phyloP scores from a whole-genome alignment of 2,329 filamentous ascomycete genomes.

The Arthrinium puccinioides region DNA sequence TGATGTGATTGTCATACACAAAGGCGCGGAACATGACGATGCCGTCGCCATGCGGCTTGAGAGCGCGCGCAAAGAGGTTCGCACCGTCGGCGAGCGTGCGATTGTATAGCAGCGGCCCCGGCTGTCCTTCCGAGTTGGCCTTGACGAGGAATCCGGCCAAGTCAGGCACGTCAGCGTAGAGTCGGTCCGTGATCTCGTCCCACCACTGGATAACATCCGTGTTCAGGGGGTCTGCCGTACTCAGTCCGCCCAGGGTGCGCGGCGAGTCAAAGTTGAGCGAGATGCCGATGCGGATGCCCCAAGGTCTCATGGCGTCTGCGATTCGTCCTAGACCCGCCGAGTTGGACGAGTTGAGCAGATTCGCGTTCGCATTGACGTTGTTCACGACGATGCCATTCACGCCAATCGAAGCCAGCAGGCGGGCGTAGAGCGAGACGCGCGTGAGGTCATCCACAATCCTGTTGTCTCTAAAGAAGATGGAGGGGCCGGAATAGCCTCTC shows the following conservation, averaged over 20 bases:
- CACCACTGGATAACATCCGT: constrained; percentile 54
- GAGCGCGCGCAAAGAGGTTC: constrained; percentile 57
- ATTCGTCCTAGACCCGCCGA: constrained; percentile 54
- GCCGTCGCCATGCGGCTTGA: constrained; percentile 47
- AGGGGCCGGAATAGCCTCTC: constrained; percentile 59
- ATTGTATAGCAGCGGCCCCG: constrained; percentile 62
- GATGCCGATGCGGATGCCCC: constrained; percentile 57
- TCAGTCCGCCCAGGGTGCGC: constrained; percentile 43
- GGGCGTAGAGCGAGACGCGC: constrained; percentile 54
- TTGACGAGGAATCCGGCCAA: constrained; percentile 65
- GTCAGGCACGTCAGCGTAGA: constrained; percentile 58
- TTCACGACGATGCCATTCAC: constrained; percentile 63
- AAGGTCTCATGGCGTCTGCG: constrained; percentile 59
- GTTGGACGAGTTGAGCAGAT: constrained; percentile 47
- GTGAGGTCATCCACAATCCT: constrained; percentile 49
- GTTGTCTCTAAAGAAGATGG: constrained; percentile 60
- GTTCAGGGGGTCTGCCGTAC: constrained; percentile 60
- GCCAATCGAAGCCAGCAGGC: constrained; percentile 57
- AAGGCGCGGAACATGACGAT: constrained; percentile 67
- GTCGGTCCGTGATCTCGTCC: constrained; percentile 47
- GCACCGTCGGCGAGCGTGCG: constrained; percentile 61
- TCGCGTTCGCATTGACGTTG: constrained; percentile 64
- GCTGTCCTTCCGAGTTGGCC: constrained; percentile 65
- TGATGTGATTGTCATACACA: constrained; percentile 54
- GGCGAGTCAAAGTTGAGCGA: constrained; percentile 65